These are phyloP conservation scores for Fusarium metavorans DNA, from an alignment of 2,329 filamentous ascomycete species.

Conservation along the genomic window DNA sequence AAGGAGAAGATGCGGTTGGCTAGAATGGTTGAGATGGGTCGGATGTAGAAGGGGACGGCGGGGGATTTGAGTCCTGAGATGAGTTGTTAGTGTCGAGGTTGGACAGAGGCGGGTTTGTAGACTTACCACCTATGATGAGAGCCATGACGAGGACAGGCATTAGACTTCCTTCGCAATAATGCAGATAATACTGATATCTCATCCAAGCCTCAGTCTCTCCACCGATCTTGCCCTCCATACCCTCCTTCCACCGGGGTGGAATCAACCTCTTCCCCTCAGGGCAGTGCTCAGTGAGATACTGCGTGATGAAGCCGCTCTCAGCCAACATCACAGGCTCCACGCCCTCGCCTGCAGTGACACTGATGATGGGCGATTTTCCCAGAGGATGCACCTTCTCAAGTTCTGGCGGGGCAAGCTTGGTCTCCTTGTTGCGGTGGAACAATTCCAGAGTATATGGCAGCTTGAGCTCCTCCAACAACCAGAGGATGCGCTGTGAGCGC, in stretches of 20 bases:
- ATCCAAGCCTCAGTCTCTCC: constrained; percentile 72
- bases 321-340: constrained; percentile 73
- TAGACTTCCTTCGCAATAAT: constrained; percentile 87
- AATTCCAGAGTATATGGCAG: constrained; percentile 83
- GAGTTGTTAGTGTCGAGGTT: background rate
- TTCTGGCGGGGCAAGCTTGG: constrained; percentile 78
- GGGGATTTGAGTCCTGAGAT: constrained; percentile 57
- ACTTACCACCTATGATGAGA: constrained; percentile 68
- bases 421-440: constrained; percentile 74
- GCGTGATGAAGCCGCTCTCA: constrained; percentile 83
- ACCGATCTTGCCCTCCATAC: constrained; percentile 67
- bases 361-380: constrained; percentile 87
- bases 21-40: constrained; percentile 62
- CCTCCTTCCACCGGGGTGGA: constrained; percentile 67
- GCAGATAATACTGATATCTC: constrained; percentile 77
- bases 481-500: constrained; percentile 84
- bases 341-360: constrained; percentile 58
- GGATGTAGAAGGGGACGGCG: constrained; percentile 64
- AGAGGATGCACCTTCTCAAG: constrained; percentile 84
- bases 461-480: constrained; percentile 86
- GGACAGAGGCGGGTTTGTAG: background rate
- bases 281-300: constrained; percentile 82
- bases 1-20: constrained; percentile 55
- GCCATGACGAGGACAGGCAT: constrained; percentile 78
- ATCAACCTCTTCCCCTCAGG: constrained; percentile 59